phyloP scores from a whole-genome alignment of 2,329 filamentous ascomycete species.

The Alternaria metachromatica region DNA sequence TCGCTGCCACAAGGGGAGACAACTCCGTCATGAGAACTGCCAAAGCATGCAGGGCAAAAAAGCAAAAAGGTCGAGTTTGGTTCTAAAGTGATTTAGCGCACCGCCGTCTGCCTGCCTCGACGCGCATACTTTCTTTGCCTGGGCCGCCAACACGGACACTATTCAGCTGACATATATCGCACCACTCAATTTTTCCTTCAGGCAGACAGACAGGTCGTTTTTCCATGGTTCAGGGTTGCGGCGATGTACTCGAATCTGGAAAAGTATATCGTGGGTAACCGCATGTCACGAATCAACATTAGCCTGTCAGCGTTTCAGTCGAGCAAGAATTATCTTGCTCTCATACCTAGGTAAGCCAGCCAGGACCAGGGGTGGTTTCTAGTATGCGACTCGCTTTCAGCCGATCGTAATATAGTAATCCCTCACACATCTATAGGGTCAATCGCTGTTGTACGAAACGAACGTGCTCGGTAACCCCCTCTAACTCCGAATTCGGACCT shows the following conservation, averaged over 20 bases:
- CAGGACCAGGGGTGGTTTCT: neutral
- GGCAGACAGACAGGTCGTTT: neutral
- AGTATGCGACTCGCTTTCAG: conserved; percentile 1
- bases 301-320: neutral
- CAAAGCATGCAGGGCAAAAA: conserved; percentile 3
- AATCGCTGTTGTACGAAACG: neutral
- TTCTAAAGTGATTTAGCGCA: neutral
- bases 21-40: conserved; percentile 3
- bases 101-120: neutral
- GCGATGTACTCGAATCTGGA: neutral
- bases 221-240: conserved; percentile 3
- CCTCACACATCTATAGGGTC: neutral
- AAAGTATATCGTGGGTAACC: neutral
- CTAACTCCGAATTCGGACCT: conserved; percentile 2
- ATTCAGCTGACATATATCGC: neutral
- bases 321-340: neutral
- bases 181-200: neutral
- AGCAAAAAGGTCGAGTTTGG: neutral
- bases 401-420: conserved; percentile 1
- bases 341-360: neutral
- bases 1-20: neutral
- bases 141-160: neutral
- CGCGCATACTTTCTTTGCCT: neutral
- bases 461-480: neutral
- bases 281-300: neutral